Percentiles rank a stretch among this genome's conserved stretches.
These are phyloP conservation scores for Physcia stellaris DNA, from an alignment of 495 filamentous ascomycete genomes.

Conservation along the genomic window DNA sequence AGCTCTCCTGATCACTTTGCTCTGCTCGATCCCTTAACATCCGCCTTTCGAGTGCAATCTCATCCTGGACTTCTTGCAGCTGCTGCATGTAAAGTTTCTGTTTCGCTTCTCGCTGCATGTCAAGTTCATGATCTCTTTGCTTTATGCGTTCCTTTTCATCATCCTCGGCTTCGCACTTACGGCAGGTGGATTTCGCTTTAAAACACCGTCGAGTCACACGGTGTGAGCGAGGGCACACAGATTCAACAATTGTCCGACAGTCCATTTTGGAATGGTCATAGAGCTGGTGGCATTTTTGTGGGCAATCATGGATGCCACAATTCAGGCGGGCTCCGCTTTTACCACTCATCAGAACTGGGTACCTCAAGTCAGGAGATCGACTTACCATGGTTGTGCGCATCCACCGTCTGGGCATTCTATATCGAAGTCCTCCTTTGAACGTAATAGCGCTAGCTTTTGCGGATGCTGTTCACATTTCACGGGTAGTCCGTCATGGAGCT, in stretches of 20 bases:
- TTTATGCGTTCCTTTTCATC: conserved; percentile 22
- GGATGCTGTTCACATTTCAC: conserved; percentile 56
- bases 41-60: conserved; percentile 39
- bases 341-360: conserved; percentile 1
- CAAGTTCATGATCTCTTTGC: conserved; percentile 38
- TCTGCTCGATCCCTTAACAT: conserved; percentile 30
- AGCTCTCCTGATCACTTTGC: conserved; percentile 27
- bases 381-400: conserved; percentile 53
- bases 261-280: conserved; percentile 50
- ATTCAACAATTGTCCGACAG: conserved; percentile 34
- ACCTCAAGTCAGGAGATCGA: conserved; percentile 1
- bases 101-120: conserved; percentile 35
- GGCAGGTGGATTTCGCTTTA: neutral
- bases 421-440: conserved; percentile 41
- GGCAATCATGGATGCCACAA: conserved; percentile 51
- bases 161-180: conserved; percentile 33
- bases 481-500: conserved; percentile 58
- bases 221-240: conserved; percentile 28
- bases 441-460: conserved; percentile 30
- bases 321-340: conserved; percentile 38
- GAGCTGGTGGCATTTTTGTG: conserved; percentile 47
- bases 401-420: conserved; percentile 56
- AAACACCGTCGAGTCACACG: neutral
- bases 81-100: conserved; percentile 33
- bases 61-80: conserved; percentile 42